Percentiles rank a stretch among this genome's conserved stretches.
These are phyloP conservation scores for Talaromyces sp. DNA, from an alignment of 2,329 filamentous ascomycete species.

Conservation along the genomic window DNA sequence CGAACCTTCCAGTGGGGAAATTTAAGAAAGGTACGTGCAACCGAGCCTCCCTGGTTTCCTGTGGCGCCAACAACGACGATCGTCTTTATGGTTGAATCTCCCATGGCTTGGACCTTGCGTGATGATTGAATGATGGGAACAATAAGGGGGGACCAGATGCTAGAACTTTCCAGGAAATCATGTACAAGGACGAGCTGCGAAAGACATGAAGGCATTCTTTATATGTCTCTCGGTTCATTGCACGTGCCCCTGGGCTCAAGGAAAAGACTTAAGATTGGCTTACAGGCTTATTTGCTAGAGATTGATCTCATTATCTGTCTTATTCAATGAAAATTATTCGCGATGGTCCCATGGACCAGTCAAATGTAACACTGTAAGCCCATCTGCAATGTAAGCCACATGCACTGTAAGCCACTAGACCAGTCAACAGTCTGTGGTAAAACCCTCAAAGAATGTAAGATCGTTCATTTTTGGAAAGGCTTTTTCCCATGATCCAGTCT, in stretches of 20 bases:
- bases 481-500: too few relatives aligned
- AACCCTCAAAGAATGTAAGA: background rate
- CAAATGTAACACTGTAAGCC: conserved; percentile 34
- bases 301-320: background rate
- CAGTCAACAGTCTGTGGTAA: background rate
- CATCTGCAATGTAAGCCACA: conserved; percentile 5
- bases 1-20: background rate
- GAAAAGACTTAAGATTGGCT: background rate
- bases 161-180: background rate
- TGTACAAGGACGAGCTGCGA: background rate
- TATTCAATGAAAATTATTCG: background rate
- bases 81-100: background rate
- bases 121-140: background rate
- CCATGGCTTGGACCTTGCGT: background rate
- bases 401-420: conserved; percentile 19
- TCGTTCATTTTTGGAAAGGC: background rate
- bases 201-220: background rate
- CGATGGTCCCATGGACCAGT: background rate
- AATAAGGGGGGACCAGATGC: background rate
- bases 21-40: background rate
- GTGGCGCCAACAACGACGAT: background rate
- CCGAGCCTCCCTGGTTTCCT: background rate
- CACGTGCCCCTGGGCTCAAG: background rate
- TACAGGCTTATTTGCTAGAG: background rate
- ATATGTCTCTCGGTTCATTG: background rate